Base-by-base conservation (phyloP, 371 early-diverging fungal species). In the Parasitella parasitica region DNA sequence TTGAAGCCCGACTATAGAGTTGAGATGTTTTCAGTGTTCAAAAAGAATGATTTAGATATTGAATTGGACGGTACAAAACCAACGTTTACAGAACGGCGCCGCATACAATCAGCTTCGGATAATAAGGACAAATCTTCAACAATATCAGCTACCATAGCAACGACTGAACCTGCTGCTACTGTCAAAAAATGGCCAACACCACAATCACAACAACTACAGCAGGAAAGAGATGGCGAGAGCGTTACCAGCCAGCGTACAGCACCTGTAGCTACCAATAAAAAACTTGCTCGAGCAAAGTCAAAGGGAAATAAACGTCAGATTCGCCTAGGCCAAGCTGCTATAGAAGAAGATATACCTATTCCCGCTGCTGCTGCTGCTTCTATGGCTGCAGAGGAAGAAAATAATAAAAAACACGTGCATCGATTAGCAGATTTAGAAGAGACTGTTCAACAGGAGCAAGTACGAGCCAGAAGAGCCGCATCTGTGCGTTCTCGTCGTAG, bases 11-110 rank as follows among this genome's bases (percentile, higher is more conserved):
- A 84, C 39, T 77, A 88, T 41, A 83, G 88, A 34, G 71, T 86
- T 2, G 73, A 82, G 36, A 75, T 88, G 13, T 83, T 88, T 60
- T 73, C 69, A 13, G 60, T 63, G 9, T 88, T 83, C 59, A 76
- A 76, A 60, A 71, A 76, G 12, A 72, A 72, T 35, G 77, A 83
- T 54, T 62, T 71, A 15, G 83, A 83, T 5, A 70, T 88, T 28
- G 59, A 79, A 30, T 63, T 88, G 32, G 88, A 88, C 57, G 88
- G 88, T 5, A 62, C 78, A 8, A 77, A 73, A 24, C 86, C 88
- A 0, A 72, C 78, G 6, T 83, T 82, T 65, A 63, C 63, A 1
- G 88, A 88, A 63, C 61, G 77, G 15, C 76, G 73, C n/a, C 66
- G 66, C 37, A 67, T 84, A 8, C 54, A 54, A 38, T 26, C 28